Percentiles rank a stretch among this genome's conserved stretches.
Conservation (phyloP, 192 early-diverging fungal species). For the Helicostylum pulchrum region DNA sequence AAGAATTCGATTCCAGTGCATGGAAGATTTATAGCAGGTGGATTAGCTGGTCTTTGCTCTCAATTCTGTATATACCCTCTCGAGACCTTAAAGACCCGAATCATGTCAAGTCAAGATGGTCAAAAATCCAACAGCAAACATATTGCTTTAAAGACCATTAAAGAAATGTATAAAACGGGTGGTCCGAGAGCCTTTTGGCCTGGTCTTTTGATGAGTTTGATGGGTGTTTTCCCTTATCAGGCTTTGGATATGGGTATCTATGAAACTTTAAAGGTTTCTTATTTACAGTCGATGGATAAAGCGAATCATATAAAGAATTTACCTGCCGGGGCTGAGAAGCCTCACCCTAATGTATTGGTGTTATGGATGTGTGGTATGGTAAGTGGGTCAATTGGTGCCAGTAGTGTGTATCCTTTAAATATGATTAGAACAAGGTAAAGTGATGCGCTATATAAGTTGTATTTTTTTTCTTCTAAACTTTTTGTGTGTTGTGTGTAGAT, state of each 20-base stretch:
- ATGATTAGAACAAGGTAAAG: constrained; percentile 66
- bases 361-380: constrained; percentile 63
- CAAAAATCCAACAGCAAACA: background rate
- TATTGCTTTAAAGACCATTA: constrained; percentile 44
- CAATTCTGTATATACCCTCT: constrained; percentile 76
- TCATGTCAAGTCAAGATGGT: constrained; percentile 59
- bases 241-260: constrained; percentile 68
- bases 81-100: constrained; percentile 70
- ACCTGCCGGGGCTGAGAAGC: constrained; percentile 25
- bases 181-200: constrained; percentile 63
- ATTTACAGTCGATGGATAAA: constrained; percentile 41
- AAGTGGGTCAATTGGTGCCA: constrained; percentile 62
- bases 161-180: constrained; percentile 58
- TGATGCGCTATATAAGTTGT: background rate
- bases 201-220: constrained; percentile 33
- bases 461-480: background rate
- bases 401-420: constrained; percentile 67
- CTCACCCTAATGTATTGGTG: constrained; percentile 44
- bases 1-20: constrained; percentile 37
- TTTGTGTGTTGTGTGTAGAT: constrained; percentile 32
- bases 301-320: constrained; percentile 20
- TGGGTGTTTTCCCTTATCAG: constrained; percentile 77
- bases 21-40: constrained; percentile 65
- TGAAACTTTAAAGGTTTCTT: constrained; percentile 66
- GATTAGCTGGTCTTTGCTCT: constrained; percentile 62